Base-by-base conservation (phyloP, 78 protist genomes). In the Dictyostelium brefeldianum region DNA sequence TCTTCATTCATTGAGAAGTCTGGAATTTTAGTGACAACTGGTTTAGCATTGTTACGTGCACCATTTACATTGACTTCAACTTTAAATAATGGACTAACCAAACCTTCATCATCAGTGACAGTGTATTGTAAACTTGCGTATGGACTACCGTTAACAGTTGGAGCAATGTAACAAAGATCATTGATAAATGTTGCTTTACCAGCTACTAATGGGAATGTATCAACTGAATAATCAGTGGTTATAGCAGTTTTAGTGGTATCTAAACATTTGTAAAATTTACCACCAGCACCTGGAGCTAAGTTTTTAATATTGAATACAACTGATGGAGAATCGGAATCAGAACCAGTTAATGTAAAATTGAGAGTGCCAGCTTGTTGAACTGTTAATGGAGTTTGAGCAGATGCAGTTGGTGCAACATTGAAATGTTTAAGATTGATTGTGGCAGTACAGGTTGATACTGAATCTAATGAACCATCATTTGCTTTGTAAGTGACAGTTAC, bases 401-500 rank as follows among this genome's bases (percentile, higher is more conserved):
- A 10, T 3, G 71, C n/a, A 25, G 20, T 14, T 82, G 90, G 90
- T 8, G 90, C 31, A 47, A 47, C 47, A 29, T 89, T 80, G 46
- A 53, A 14, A 43, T 59, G 67, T 17, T 7, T 0, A 17, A 89
- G 8, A 4, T 4, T 54, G 56, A 78, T 10, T 11, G 77, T 22
- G 22, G 53, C 12, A 17, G 29, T 22, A 36, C 83, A 62, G 0
- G 6, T 31, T 29, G 53, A n/a, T 4, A 75, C 0, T 10, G 53
- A 31, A 65, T 27, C 62, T 25, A 67, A 67, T 67, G 75, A 67
- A 59, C 83, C 81, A 74, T 74, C 92, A 59, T 59, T 73, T 11
- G 73, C 81, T 41, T n/a, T 56, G 29, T 31, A 83, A 3, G 25
- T 11, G 6, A 54, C 2, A 8, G 78, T 14, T 5, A 43, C 59